These are phyloP conservation scores for Schizosaccharomyces cryophilus DNA, from an alignment of 805 yeast genomes.

Conservation along the genomic window DNA sequence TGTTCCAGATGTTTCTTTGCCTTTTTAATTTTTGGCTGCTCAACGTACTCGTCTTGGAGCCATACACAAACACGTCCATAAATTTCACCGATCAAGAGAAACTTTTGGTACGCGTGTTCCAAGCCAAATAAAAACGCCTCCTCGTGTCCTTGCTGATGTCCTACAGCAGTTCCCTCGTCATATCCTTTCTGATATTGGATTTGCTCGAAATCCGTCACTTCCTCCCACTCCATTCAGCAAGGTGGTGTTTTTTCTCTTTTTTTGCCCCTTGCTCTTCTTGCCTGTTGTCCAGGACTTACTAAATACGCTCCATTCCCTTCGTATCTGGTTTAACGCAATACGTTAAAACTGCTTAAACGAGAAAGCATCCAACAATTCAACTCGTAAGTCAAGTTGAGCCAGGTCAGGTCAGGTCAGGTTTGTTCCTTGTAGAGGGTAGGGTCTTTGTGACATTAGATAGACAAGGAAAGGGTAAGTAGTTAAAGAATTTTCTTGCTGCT, in stretches of 20 bases:
- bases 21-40: background rate
- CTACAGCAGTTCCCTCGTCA: constrained; percentile 41
- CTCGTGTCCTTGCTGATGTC: constrained; percentile 29
- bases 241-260: background rate
- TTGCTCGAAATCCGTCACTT: background rate
- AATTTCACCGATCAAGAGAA: constrained; percentile 44
- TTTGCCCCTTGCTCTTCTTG: background rate
- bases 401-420: too few species aligned
- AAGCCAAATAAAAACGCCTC: constrained; percentile 74
- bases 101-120: constrained; percentile 17
- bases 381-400: too few species aligned
- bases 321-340: too few species aligned
- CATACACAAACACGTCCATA: constrained; percentile 23
- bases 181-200: constrained; percentile 37
- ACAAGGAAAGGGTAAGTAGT: too few species aligned
- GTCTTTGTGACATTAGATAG: too few species aligned
- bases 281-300: background rate
- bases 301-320: too few species aligned
- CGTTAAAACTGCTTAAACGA: too few species aligned
- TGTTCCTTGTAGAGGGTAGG: too few species aligned
- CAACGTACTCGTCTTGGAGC: constrained; percentile 1
- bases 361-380: too few species aligned
- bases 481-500: too few species aligned
- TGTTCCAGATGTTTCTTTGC: background rate
- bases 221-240: background rate